Evolutionary conservation across 306 rosid species (phyloP).

Genomic region (Vigna hirtella): DNA sequence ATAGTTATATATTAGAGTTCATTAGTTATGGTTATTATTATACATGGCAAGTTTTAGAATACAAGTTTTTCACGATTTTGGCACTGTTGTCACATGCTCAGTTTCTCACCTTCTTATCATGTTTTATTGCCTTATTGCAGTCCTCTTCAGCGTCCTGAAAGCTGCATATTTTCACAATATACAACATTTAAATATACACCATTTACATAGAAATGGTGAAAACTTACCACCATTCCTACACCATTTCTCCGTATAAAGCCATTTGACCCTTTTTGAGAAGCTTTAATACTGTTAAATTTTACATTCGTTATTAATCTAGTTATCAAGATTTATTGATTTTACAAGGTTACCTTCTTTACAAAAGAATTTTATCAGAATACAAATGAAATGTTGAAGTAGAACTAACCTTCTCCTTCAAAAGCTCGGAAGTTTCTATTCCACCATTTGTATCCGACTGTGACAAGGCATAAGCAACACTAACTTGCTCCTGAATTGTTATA

Average conservation of each 20-base stretch:
- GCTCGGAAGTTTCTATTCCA: conserved; percentile 73
- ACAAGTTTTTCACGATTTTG: conserved; percentile 21
- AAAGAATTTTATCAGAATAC: not conserved
- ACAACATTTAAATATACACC: conserved; percentile 23
- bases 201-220: conserved; percentile 34
- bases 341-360: not conserved
- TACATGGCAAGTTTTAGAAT: conserved; percentile 1
- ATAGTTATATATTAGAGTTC: not conserved
- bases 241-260: not conserved
- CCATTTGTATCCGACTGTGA: conserved; percentile 65
- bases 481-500: conserved; percentile 67
- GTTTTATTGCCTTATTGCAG: conserved; percentile 73
- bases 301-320: conserved; percentile 12
- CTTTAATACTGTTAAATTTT: not conserved
- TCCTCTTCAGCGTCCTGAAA: conserved; percentile 93
- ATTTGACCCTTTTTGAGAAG: not conserved
- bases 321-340: not conserved
- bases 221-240: conserved; percentile 6
- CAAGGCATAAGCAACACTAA: conserved; percentile 48
- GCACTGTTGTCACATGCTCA: conserved; percentile 32
- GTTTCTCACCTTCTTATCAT: conserved; percentile 79
- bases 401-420: conserved; percentile 84
- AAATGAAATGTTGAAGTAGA: conserved; percentile 22
- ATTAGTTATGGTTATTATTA: not conserved
- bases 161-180: conserved; percentile 55